phyloP scores from a whole-genome alignment of 805 yeast genomes.

The Saccharomyces kudriavzevii region DNA sequence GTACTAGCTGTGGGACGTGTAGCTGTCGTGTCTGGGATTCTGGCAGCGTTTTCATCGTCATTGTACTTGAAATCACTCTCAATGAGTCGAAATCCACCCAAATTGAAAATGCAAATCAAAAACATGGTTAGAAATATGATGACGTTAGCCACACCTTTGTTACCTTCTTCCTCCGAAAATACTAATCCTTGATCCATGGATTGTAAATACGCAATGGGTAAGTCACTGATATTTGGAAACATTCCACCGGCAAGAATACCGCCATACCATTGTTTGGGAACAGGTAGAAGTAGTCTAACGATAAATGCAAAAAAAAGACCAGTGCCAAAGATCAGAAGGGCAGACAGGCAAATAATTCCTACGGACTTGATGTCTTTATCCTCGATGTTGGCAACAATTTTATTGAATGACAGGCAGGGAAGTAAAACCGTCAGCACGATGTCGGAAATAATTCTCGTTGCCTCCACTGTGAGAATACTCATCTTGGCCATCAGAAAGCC shows the following conservation, averaged over 20 bases:
- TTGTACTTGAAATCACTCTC: constrained; percentile 54
- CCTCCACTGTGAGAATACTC: constrained; percentile 54
- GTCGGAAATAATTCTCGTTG: constrained; percentile 56
- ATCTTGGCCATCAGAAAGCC: constrained; percentile 56
- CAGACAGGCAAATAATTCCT: constrained; percentile 52
- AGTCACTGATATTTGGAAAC: constrained; percentile 66
- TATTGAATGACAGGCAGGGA: constrained; percentile 61
- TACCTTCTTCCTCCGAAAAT: constrained; percentile 52
- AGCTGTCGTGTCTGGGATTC: neutral
- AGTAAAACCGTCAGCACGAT: constrained; percentile 51
- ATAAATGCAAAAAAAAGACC: constrained; percentile 42
- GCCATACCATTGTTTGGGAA: constrained; percentile 65
- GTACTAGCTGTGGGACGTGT: neutral
- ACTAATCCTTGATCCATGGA: constrained; percentile 56
- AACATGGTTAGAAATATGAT: constrained; percentile 69
- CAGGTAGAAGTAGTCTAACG: constrained; percentile 28
- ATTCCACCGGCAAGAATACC: constrained; percentile 63
- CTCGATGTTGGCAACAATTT: constrained; percentile 51
- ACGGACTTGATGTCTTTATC: constrained; percentile 59
- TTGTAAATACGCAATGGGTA: constrained; percentile 70
- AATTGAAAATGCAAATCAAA: constrained; percentile 56
- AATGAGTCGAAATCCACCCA: constrained; percentile 66
- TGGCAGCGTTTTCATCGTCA: constrained; percentile 19
- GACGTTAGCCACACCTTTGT: constrained; percentile 75
- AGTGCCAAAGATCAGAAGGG: constrained; percentile 42